Percentiles rank a stretch among this genome's conserved stretches.
Conservation (phyloP, 2,329 filamentous ascomycete species). For the Clonostachys sp. region DNA sequence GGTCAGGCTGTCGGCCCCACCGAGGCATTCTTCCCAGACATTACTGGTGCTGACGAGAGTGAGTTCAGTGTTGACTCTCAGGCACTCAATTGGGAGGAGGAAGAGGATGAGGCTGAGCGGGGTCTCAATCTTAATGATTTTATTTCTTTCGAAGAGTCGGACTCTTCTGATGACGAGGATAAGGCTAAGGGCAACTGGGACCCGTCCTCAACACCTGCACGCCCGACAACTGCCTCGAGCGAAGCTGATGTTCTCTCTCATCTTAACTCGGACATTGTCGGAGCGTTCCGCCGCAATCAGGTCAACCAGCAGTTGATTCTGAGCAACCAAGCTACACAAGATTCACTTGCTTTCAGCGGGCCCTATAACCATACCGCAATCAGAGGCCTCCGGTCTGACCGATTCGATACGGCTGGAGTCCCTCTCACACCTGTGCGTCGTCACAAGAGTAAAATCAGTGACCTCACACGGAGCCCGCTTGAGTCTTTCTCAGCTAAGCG, state of each 20-base stretch:
- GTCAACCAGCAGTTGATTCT: slow-evolving; percentile 57
- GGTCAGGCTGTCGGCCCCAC: slow-evolving; percentile 67
- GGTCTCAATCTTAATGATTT: slow-evolving; percentile 67
- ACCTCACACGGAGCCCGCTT: slow-evolving; percentile 43
- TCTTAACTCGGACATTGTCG: slow-evolving; percentile 62
- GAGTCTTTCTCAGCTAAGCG: slow-evolving; percentile 46
- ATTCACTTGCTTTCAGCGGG: slow-evolving; percentile 58
- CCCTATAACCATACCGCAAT: slow-evolving; percentile 57
- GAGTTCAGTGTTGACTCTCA: slow-evolving; percentile 17
- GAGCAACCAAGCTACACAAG: slow-evolving; percentile 55
- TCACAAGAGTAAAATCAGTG: slow-evolving; percentile 42
- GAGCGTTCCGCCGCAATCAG: slow-evolving; percentile 70
- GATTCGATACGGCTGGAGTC: slow-evolving; percentile 59
- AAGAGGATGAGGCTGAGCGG: slow-evolving; percentile 61
- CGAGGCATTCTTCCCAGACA: slow-evolving; percentile 71
- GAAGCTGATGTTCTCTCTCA: slow-evolving; percentile 51
- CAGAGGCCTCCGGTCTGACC: slow-evolving; percentile 59
- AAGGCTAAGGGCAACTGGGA: slow-evolving; percentile 31
- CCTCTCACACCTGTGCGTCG: slow-evolving; percentile 66
- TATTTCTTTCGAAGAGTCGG: slow-evolving; percentile 59
- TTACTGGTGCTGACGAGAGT: slow-evolving; percentile 46
- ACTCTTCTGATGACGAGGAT: slow-evolving; percentile 55
- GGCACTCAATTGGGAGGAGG: slow-evolving; percentile 22
- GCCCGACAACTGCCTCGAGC: slow-evolving; percentile 41
- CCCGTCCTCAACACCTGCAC: slow-evolving; percentile 45